phyloP scores from a whole-genome alignment of 169 alveolate genomes.

The Cryptosporidium baileyi region DNA sequence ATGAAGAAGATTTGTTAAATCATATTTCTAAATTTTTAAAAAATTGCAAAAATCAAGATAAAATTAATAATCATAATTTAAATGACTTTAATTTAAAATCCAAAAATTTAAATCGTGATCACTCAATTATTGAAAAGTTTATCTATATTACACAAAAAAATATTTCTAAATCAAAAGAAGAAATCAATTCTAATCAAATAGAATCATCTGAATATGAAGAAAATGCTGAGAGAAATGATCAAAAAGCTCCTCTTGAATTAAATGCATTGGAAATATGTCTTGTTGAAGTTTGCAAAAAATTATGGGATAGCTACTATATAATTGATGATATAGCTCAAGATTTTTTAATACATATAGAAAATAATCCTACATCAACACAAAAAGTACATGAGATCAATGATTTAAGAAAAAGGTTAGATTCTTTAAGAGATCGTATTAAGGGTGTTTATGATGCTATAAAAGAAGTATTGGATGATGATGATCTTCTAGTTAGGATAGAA shows the following conservation, averaged over 20 bases:
- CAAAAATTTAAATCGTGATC: neutral
- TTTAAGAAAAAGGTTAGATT: conserved; percentile 74
- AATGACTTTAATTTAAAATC: neutral
- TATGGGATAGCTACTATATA: conserved; percentile 74
- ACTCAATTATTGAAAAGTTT: conserved; percentile 24
- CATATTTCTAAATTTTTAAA: neutral
- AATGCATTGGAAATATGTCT: conserved; percentile 75
- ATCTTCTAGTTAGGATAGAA: conserved; percentile 76
- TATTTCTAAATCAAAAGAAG: neutral
- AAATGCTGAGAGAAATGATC: neutral
- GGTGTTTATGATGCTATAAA: conserved; percentile 78
- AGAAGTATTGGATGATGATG: conserved; percentile 77
- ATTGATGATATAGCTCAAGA: conserved; percentile 75
- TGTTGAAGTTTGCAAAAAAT: conserved; percentile 74
- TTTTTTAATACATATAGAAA: conserved; percentile 72
- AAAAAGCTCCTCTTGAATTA: conserved; percentile 72
- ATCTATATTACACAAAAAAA: neutral
- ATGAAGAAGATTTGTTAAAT: neutral
- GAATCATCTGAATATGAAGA: neutral
- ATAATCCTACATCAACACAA: conserved; percentile 73
- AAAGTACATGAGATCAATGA: conserved; percentile 75
- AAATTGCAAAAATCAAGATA: neutral
- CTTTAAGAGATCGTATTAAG: conserved; percentile 73
- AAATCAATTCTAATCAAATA: neutral
- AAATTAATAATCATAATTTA: neutral